Evolutionary conservation across 164 flowering plant species (phyloP).

Genomic region (Vitis rupestris): DNA sequence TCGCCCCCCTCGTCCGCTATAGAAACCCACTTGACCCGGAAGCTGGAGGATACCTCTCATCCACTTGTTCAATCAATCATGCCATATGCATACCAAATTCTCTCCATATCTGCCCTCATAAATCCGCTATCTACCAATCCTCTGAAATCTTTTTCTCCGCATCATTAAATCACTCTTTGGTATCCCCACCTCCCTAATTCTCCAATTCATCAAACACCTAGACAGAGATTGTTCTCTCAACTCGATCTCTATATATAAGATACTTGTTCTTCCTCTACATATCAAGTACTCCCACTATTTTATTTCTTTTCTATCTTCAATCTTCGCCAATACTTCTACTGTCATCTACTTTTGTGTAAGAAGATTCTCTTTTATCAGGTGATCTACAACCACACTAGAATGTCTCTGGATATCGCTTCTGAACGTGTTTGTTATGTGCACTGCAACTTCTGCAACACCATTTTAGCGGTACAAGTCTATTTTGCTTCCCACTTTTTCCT

Average conservation of each 20-base stretch:
- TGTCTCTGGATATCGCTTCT: conserved; percentile 63
- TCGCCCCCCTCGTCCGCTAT: conserved; percentile 42
- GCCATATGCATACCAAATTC: not conserved
- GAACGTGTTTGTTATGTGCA: conserved; percentile 89
- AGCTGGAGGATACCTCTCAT: conserved; percentile 22
- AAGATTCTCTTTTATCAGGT: too few relatives aligned
- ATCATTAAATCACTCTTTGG: not conserved
- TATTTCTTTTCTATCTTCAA: not conserved
- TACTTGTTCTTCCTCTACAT: too few relatives aligned
- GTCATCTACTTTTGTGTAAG: too few relatives aligned
- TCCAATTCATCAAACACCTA: too few relatives aligned
- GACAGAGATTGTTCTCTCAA: too few relatives aligned
- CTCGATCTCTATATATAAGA: too few relatives aligned
- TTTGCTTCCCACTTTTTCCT: not conserved
- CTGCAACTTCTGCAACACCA: conserved; percentile 98
- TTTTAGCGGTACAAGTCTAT: conserved; percentile 72
- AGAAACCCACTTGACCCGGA: conserved; percentile 18
- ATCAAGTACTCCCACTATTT: too few relatives aligned
- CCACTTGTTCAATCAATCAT: conserved; percentile 45
- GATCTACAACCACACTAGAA: conserved; percentile 4
- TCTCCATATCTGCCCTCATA: not conserved
- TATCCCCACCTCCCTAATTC: too few relatives aligned
- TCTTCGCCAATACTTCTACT: not conserved
- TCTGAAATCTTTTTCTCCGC: not conserved
- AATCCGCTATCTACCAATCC: conserved; percentile 9